Base-by-base conservation (phyloP, 768 basidiomycete species). In the Boletus tomentosulus region DNA sequence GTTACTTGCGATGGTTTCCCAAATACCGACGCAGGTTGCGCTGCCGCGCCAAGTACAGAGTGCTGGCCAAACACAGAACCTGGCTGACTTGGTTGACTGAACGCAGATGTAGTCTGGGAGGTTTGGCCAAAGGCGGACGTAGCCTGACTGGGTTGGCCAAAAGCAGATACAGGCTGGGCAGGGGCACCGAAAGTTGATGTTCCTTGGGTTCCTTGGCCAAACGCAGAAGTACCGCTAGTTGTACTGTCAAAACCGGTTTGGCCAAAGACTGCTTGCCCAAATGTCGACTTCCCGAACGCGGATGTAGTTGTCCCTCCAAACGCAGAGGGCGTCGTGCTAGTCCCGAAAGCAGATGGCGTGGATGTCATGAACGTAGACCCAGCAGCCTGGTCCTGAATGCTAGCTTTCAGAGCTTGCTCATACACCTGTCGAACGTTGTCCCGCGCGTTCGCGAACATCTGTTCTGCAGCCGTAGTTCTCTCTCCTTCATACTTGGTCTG, bases 401-500 rank as follows among this genome's bases (percentile, higher is more conserved):
- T 79, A 53, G 76, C 72, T 57, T 76, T 77, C 10, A 69, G 51
- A 1, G 85, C 84, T 60, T 80, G 77, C 13, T 84, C 76, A 51
- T 76, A 82, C 0, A 78, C 72, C 58, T 81, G 76, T 48, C 64
- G 61, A 13, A 78, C 50, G 57, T 86, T 86, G 35, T 64, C 64
- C 13, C 76, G 73, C 3, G 78, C 81, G 53, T 79, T 81, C 73
- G 67, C 51, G 55, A 69, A 79, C 13, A 71, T 64, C 48, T 78
- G 74, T 6, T 84, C 78, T 8, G 87, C 84, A 15, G 77, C 72
- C 7, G 76, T 58, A 31, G 80, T 84, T 59, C 77, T 76, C 30
- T 76, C 75, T 6, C 74, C 65, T 69, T 91, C 88, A 55, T 84
- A 87, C 58, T 79, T 77, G 60, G 73, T 58, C 80, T 83, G 22